Evolutionary conservation across 2,329 filamentous ascomycete genomes (phyloP).

Genomic region (Epichloe gansuensis): DNA sequence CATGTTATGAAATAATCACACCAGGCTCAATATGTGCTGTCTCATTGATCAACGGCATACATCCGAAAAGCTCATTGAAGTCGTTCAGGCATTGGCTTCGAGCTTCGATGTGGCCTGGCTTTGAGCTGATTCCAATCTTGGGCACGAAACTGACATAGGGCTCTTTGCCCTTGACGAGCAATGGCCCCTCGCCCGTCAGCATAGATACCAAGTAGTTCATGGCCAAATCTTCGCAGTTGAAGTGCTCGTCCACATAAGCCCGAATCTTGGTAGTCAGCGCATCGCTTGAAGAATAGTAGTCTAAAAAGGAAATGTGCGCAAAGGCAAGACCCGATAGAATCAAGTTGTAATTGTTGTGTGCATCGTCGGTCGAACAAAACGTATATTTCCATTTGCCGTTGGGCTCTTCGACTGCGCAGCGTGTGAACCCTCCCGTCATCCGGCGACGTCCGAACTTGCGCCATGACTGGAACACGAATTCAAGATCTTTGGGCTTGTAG

Average conservation of each 20-base stretch:
- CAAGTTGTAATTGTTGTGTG: constrained; percentile 21
- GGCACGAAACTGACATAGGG: constrained; percentile 21
- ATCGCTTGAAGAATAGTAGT: constrained; percentile 26
- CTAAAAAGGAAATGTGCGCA: constrained; percentile 24
- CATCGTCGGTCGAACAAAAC: constrained; percentile 17
- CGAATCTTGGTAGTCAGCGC: constrained; percentile 18
- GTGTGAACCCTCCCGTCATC: constrained; percentile 23
- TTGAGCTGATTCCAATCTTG: constrained; percentile 20
- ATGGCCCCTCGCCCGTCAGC: constrained; percentile 21
- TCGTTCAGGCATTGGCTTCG: constrained; percentile 24
- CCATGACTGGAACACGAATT: constrained; percentile 29
- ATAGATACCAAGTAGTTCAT: constrained; percentile 24
- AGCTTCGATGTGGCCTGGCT: constrained; percentile 20
- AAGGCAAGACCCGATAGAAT: constrained; percentile 26
- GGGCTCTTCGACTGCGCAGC: constrained; percentile 16
- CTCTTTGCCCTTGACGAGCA: constrained; percentile 21
- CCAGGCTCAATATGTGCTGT: constrained; percentile 21
- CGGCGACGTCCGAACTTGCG: constrained; percentile 24
- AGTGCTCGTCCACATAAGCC: constrained; percentile 23
- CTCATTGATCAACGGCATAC: constrained; percentile 23
- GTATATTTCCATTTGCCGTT: constrained; percentile 19
- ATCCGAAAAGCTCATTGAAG: constrained; percentile 20
- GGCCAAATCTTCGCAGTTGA: constrained; percentile 29
- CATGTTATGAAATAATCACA: constrained; percentile 14
- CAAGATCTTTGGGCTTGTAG: constrained; percentile 24